Evolutionary conservation across 169 alveolate species (phyloP).

Genomic region (Cryptosporidium felis): DNA sequence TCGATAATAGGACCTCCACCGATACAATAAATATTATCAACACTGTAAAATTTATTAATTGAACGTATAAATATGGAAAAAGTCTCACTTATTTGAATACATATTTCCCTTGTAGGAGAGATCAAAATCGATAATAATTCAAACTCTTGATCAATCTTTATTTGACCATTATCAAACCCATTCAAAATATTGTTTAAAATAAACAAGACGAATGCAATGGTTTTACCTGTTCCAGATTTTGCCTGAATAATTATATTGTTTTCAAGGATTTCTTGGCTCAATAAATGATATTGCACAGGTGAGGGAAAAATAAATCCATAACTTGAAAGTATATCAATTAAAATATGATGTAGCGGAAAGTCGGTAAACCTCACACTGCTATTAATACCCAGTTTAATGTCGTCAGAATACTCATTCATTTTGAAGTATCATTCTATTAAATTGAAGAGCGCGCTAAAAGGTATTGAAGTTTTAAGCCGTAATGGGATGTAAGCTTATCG

Average conservation of each 20-base stretch:
- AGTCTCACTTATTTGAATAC: conserved; percentile 82
- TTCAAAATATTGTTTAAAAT: conserved; percentile 42
- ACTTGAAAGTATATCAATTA: not conserved
- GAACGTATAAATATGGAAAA: not conserved
- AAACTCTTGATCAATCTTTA: not conserved
- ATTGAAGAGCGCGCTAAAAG: not conserved
- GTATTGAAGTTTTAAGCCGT: conserved; percentile 7
- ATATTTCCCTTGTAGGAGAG: conserved; percentile 89
- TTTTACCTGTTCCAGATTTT: conserved; percentile 78
- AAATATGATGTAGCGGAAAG: conserved; percentile 22
- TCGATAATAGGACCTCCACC: conserved; percentile 53
- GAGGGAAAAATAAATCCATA: conserved; percentile 54
- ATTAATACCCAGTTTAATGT: not conserved
- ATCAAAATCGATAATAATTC: conserved; percentile 34
- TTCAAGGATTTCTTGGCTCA: conserved; percentile 8
- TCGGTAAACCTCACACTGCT: conserved; percentile 26
- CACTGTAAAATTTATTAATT: not conserved
- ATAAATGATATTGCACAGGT: conserved; percentile 55
- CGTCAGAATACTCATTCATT: conserved; percentile 17
- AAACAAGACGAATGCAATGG: conserved; percentile 70
- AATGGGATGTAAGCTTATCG: conserved; percentile 12
- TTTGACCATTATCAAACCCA: not conserved
- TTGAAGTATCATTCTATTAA: too few relatives aligned
- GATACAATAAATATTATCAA: conserved; percentile 19
- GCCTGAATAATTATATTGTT: conserved; percentile 73